Conservation (phyloP, 1,284 basidiomycete species). For the Papiliotrema fonsecae region DNA sequence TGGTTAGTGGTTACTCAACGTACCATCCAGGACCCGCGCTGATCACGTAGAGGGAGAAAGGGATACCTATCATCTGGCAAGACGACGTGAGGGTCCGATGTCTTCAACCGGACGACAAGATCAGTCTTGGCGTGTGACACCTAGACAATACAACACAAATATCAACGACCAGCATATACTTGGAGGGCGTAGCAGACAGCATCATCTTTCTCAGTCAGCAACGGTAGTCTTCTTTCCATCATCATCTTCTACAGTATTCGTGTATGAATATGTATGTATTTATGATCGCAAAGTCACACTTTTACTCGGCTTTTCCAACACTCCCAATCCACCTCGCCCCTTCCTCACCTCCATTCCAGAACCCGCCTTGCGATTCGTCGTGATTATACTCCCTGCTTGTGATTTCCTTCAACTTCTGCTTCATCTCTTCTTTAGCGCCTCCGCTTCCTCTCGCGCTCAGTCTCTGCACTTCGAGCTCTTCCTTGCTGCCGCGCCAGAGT, state of each 20-base stretch:
- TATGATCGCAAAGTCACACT: not conserved
- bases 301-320: slow-evolving; percentile 31
- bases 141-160: too few relatives aligned
- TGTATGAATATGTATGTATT: too few relatives aligned
- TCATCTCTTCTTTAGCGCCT: slow-evolving; percentile 10
- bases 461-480: slow-evolving; percentile 48
- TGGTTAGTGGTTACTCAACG: slow-evolving; percentile 20
- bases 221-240: too few relatives aligned
- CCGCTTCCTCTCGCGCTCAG: slow-evolving; percentile 10
- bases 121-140: not conserved
- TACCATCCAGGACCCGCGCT: not conserved
- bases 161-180: too few relatives aligned
- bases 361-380: slow-evolving; percentile 12
- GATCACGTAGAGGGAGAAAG: slow-evolving; percentile 26
- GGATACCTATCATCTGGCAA: slow-evolving; percentile 37
- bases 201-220: too few relatives aligned
- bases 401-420: too few relatives aligned
- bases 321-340: slow-evolving; percentile 35
- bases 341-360: slow-evolving; percentile 42
- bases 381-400: too few relatives aligned
- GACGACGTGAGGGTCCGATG: slow-evolving; percentile 36
- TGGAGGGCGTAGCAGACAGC: too few relatives aligned
- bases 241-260: too few relatives aligned
- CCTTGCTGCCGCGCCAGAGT: slow-evolving; percentile 66
- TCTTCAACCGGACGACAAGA: not conserved